phyloP scores from a whole-genome alignment of 257 asterid species.

The Solanum ahanhuiri region DNA sequence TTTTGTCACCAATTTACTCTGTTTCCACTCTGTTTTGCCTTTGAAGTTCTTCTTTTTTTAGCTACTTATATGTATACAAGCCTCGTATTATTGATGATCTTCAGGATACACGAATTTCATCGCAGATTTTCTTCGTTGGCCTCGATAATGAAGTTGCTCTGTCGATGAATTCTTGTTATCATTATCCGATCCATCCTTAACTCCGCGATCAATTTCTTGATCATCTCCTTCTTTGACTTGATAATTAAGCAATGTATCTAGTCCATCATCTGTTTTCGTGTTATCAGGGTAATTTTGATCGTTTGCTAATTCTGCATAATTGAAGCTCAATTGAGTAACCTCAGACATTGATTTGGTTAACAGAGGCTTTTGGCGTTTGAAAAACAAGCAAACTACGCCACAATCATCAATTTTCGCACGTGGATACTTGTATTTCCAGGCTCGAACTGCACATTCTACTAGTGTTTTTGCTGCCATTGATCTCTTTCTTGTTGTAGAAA shows the following conservation, averaged over 20 bases:
- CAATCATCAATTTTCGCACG: slow-evolving; percentile 68
- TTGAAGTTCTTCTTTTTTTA: not conserved
- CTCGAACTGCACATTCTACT: slow-evolving; percentile 47
- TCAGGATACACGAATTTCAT: not conserved
- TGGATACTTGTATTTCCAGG: slow-evolving; percentile 65
- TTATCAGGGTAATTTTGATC: slow-evolving; percentile 15
- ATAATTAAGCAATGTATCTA: slow-evolving; percentile 60
- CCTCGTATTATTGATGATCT: not conserved
- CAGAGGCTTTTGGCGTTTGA: slow-evolving; percentile 42
- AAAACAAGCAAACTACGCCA: slow-evolving; percentile 56
- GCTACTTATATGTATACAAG: not conserved
- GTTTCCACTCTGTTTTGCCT: not conserved
- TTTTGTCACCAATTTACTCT: not conserved
- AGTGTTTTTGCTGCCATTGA: slow-evolving; percentile 50
- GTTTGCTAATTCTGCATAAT: slow-evolving; percentile 22
- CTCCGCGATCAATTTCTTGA: not conserved
- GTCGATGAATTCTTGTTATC: not conserved
- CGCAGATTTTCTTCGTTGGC: not conserved
- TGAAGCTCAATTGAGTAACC: slow-evolving; percentile 28
- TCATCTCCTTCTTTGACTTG: slow-evolving; percentile 11
- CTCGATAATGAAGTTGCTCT: slow-evolving; percentile 2
- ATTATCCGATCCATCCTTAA: not conserved
- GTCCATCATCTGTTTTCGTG: slow-evolving; percentile 46
- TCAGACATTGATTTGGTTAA: slow-evolving; percentile 42
- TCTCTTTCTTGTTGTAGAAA: slow-evolving; percentile 51